Percentiles rank a stretch among this genome's conserved stretches.
Conservation (phyloP, 441 rosid genomes). For the Geranium incanum region DNA sequence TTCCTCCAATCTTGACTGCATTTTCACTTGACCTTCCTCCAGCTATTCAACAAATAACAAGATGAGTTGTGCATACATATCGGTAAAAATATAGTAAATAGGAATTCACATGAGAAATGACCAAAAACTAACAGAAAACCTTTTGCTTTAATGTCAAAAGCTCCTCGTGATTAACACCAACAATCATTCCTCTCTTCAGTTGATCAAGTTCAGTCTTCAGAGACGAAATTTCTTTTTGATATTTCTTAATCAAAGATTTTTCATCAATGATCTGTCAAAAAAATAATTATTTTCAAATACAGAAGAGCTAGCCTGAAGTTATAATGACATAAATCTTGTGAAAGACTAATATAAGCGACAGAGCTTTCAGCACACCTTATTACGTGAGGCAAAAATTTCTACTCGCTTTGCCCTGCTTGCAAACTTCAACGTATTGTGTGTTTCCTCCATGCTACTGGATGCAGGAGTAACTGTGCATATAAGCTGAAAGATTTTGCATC, state of each 20-base stretch:
- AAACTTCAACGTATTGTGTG: conserved; percentile 94
- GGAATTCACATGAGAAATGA: conserved; percentile 2
- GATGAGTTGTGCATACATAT: conserved; percentile 8
- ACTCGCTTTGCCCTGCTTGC: conserved; percentile 98
- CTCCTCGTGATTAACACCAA: conserved; percentile 90
- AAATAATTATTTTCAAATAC: conserved; percentile 18
- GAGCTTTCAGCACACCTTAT: conserved; percentile 55
- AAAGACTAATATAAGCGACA: not conserved
- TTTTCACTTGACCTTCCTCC: conserved; percentile 99
- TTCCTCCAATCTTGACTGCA: conserved; percentile 98
- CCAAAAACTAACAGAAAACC: conserved; percentile 38
- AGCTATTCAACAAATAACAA: conserved; percentile 38
- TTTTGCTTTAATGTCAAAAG: conserved; percentile 75
- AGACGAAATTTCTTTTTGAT: conserved; percentile 83
- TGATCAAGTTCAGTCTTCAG: conserved; percentile 92
- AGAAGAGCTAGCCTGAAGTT: conserved; percentile 15
- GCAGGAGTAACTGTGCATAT: conserved; percentile 99
- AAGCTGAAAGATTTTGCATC: conserved; percentile 46
- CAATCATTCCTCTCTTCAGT: conserved; percentile 68
- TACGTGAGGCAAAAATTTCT: conserved; percentile 93
- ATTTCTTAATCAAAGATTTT: conserved; percentile 93
- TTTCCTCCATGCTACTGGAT: conserved; percentile 95
- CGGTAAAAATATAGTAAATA: not conserved
- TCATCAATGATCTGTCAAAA: conserved; percentile 83
- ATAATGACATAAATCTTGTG: not conserved